Percentiles rank a stretch among this genome's conserved stretches.
Conservation (phyloP, 2,329 filamentous ascomycete genomes). For the Epichloe sylvatica region DNA sequence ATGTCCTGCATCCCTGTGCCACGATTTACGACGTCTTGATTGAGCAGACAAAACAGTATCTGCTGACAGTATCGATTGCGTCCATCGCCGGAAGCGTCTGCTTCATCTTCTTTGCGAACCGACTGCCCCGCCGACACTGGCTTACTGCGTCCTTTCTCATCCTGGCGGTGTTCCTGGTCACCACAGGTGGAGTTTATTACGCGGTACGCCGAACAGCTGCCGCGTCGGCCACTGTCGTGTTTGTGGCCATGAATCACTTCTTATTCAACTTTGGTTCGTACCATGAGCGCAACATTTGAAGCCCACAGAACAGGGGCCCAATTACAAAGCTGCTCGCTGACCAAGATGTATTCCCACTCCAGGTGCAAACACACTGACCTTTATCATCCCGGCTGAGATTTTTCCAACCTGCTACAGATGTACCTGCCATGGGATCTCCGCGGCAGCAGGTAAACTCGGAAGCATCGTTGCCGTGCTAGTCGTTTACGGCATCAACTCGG, state of each 20-base stretch:
- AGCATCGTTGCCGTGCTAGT: constrained; percentile 38
- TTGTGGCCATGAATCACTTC: constrained; percentile 39
- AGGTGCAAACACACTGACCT: constrained; percentile 49
- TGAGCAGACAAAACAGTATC: constrained; percentile 38
- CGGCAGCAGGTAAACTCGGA: constrained; percentile 45
- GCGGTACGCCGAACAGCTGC: constrained; percentile 27
- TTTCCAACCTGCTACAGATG: constrained; percentile 51
- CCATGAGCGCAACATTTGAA: too few relatives aligned
- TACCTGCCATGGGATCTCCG: constrained; percentile 48
- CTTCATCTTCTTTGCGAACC: constrained; percentile 34
- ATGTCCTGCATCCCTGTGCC: constrained; percentile 32
- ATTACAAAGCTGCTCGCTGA: neutral
- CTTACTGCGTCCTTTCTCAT: constrained; percentile 35
- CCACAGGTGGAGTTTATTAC: constrained; percentile 37
- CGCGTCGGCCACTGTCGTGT: constrained; percentile 32
- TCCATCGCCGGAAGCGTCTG: constrained; percentile 36
- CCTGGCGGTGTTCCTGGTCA: constrained; percentile 31
- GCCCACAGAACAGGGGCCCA: neutral
- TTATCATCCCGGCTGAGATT: constrained; percentile 50
- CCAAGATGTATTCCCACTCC: neutral
- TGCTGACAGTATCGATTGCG: constrained; percentile 36
- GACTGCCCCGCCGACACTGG: constrained; percentile 33
- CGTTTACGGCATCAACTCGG: constrained; percentile 34
- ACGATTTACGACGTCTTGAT: constrained; percentile 38
- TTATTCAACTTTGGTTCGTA: constrained; percentile 39